Evolutionary conservation across 2,329 filamentous ascomycete genomes (phyloP).

Genomic region (Penicillium sumatraense): DNA sequence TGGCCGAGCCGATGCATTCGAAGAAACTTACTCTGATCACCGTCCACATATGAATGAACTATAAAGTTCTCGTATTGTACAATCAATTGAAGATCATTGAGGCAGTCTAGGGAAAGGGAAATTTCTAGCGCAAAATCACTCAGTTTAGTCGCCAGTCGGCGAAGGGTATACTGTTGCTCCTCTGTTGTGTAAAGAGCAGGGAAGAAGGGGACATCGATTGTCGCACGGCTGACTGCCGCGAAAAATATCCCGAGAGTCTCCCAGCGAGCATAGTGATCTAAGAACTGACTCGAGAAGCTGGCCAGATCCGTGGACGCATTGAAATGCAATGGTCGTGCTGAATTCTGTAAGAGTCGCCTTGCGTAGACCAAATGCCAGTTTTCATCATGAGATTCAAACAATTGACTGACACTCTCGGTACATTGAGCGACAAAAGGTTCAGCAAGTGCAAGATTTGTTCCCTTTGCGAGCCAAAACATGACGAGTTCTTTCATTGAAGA

Average conservation of each 20-base stretch:
- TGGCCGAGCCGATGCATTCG: background rate
- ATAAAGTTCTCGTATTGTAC: conserved; percentile 55
- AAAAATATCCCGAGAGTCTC: conserved; percentile 47
- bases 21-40: conserved; percentile 49
- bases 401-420: conserved; percentile 26
- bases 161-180: conserved; percentile 30
- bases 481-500: conserved; percentile 30
- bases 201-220: conserved; percentile 37
- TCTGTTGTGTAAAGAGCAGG: conserved; percentile 33
- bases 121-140: conserved; percentile 45
- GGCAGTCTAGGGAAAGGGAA: conserved; percentile 34
- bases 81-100: conserved; percentile 53
- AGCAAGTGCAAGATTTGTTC: conserved; percentile 30
- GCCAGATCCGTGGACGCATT: conserved; percentile 16
- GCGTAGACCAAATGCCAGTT: conserved; percentile 31
- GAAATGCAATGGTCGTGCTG: conserved; percentile 23
- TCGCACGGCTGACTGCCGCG: conserved; percentile 40
- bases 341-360: conserved; percentile 26
- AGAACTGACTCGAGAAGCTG: conserved; percentile 28
- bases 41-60: conserved; percentile 49
- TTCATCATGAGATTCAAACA: conserved; percentile 28
- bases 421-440: conserved; percentile 30
- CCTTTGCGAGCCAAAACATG: conserved; percentile 30
- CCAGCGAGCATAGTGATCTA: conserved; percentile 40
- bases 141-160: conserved; percentile 31